Evolutionary conservation across 2,329 filamentous ascomycete species (phyloP).

Genomic region (Uncinocarpus reesii): DNA sequence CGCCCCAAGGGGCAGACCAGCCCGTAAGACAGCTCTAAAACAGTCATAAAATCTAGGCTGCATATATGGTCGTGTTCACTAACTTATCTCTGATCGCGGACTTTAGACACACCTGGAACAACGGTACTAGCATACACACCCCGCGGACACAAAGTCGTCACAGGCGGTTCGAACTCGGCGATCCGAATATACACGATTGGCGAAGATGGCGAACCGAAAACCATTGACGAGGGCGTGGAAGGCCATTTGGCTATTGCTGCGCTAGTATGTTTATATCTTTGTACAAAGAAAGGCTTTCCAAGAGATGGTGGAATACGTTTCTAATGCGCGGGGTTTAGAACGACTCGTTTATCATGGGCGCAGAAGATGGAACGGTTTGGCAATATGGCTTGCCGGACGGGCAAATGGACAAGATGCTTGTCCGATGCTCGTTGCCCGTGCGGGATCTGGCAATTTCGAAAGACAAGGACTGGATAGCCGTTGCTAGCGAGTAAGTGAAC

Average conservation of each 20-base stretch:
- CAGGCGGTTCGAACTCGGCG: conserved; percentile 85
- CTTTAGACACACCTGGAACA: conserved; percentile 64
- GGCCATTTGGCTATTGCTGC: conserved; percentile 71
- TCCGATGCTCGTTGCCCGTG: conserved; percentile 74
- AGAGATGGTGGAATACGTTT: neutral
- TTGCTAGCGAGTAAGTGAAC: conserved; percentile 70
- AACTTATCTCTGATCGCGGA: neutral
- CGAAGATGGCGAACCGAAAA: conserved; percentile 82
- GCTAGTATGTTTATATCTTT: conserved; percentile 38
- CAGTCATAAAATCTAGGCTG: conserved; percentile 1
- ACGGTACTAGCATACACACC: conserved; percentile 86
- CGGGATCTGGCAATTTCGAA: conserved; percentile 74
- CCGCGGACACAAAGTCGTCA: conserved; percentile 75
- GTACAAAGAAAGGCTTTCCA: neutral
- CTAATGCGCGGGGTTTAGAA: conserved; percentile 39
- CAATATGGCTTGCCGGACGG: conserved; percentile 68
- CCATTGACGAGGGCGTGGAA: conserved; percentile 83
- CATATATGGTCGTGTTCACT: conserved; percentile 4
- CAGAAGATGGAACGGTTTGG: conserved; percentile 93
- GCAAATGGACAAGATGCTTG: conserved; percentile 66
- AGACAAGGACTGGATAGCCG: conserved; percentile 77
- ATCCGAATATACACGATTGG: conserved; percentile 87
- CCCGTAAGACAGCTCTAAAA: conserved; percentile 34
- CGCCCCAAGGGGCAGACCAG: conserved; percentile 34
- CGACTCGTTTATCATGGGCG: conserved; percentile 76